Evolutionary conservation across 345 rosid species (phyloP).

Genomic region (Citrus hindsii): DNA sequence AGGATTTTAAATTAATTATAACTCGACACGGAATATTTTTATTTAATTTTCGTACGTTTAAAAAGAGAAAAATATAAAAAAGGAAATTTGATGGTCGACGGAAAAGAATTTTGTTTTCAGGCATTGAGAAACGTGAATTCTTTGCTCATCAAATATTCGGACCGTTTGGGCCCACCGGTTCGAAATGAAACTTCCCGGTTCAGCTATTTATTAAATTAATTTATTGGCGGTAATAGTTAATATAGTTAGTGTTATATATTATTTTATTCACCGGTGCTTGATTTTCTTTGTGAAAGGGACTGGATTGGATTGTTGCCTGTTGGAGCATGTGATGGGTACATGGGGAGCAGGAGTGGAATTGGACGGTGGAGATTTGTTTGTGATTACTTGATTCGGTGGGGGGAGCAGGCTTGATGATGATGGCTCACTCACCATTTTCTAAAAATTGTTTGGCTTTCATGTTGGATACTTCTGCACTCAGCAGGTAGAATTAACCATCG

Average conservation of each 20-base stretch:
- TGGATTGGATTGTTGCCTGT: constrained; percentile 11
- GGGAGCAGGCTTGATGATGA: constrained; percentile 14
- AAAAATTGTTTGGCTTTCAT: not conserved
- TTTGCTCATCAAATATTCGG: constrained; percentile 44
- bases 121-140: constrained; percentile 40
- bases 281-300: not conserved
- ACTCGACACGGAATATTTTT: not conserved
- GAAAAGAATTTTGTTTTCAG: constrained; percentile 38
- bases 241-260: not conserved
- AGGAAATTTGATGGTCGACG: constrained; percentile 20
- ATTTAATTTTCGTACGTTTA: constrained; percentile 1
- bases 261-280: not conserved
- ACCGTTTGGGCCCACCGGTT: constrained; percentile 7
- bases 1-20: not conserved
- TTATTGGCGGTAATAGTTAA: not conserved
- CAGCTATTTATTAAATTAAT: not conserved
- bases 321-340: constrained; percentile 10
- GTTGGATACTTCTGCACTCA: not conserved
- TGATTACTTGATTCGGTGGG: constrained; percentile 15
- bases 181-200: not conserved
- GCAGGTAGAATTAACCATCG: constrained; percentile 8
- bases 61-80: not conserved
- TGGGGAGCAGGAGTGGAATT: not conserved
- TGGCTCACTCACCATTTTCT: constrained; percentile 25
- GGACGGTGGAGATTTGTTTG: constrained; percentile 13